A percentile compares a stretch with the other conserved stretches of the same genome.
phyloP scores from a whole-genome alignment of 2,329 filamentous ascomycete genomes.

The Xenoacremonium recifei region DNA sequence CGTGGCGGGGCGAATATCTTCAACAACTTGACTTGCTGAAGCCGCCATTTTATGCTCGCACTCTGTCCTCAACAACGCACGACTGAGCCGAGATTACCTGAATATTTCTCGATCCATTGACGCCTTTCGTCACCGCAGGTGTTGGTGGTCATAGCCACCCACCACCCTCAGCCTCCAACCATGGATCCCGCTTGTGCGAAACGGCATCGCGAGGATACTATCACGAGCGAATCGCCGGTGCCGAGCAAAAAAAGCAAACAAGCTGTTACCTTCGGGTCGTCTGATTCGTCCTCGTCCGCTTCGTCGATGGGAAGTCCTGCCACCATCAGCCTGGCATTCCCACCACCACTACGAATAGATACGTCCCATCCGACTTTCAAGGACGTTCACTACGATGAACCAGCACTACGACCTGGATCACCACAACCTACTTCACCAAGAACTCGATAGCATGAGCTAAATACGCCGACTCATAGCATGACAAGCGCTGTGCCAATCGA shows the following conservation, averaged over 20 bases:
- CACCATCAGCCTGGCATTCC: conserved; percentile 14
- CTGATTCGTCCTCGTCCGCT: conserved; percentile 19
- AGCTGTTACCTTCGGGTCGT: conserved; percentile 21
- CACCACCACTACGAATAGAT: conserved; percentile 14
- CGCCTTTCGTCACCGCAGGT: too few species aligned
- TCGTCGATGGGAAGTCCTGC: conserved; percentile 13
- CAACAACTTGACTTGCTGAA: background rate
- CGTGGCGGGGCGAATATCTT: background rate
- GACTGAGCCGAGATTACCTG: background rate
- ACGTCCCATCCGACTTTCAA: conserved; percentile 20
- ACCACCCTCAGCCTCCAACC: too few species aligned
- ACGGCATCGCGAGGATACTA: conserved; percentile 19
- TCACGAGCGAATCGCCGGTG: conserved; percentile 17
- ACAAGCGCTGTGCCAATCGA: background rate
- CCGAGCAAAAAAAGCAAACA: conserved; percentile 26
- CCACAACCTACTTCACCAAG: conserved; percentile 15
- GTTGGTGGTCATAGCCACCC: too few species aligned
- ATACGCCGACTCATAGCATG: background rate
- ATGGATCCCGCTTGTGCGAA: conserved; percentile 22
- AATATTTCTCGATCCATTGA: background rate
- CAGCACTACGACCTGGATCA: conserved; percentile 20
- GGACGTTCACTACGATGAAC: conserved; percentile 19
- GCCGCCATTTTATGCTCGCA: background rate
- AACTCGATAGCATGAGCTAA: background rate
- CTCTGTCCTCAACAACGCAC: background rate